Evolutionary conservation across 495 filamentous ascomycete species (phyloP).

Genomic region (Tricharina praecox): DNA sequence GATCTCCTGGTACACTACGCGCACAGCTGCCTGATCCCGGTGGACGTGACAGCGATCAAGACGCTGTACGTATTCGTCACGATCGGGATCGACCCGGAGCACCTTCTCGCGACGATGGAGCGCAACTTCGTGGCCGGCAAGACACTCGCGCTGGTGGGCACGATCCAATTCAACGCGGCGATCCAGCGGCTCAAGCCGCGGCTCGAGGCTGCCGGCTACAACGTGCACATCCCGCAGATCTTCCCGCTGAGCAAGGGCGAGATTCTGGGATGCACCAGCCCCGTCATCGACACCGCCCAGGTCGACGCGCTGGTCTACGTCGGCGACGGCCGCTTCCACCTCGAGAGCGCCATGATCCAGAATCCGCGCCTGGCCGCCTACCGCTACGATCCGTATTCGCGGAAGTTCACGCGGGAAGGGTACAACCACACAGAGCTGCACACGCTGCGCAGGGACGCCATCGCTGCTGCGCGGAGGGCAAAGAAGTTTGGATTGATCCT

Average conservation of each 20-base stretch:
- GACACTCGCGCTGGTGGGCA: conserved; percentile 81
- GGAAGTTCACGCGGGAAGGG: conserved; percentile 71
- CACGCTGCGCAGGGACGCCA: conserved; percentile 57
- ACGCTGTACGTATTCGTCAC: conserved; percentile 97
- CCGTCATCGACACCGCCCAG: conserved; percentile 41
- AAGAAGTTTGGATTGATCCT: conserved; percentile 89
- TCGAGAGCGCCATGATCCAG: conserved; percentile 97
- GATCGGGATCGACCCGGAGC: conserved; percentile 79
- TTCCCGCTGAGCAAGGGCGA: conserved; percentile 84
- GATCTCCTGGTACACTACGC: conserved; percentile 95
- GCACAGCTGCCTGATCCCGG: conserved; percentile 87
- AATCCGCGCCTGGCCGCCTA: conserved; percentile 82
- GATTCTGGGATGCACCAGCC: conserved; percentile 89
- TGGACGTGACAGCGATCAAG: conserved; percentile 86
- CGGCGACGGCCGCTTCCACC: conserved; percentile 90
- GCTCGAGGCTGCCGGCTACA: conserved; percentile 67
- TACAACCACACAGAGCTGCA: conserved; percentile 88
- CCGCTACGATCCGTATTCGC: conserved; percentile 90
- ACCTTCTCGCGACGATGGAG: conserved; percentile 73
- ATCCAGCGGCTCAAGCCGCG: conserved; percentile 63
- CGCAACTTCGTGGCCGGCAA: conserved; percentile 73
- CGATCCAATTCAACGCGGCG: conserved; percentile 96
- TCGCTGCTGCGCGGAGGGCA: conserved; percentile 52
- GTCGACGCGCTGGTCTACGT: conserved; percentile 81
- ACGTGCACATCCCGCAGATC: conserved; percentile 75